Evolutionary conservation across 2,329 filamentous ascomycete species (phyloP).

Genomic region (Fusarium udum): DNA sequence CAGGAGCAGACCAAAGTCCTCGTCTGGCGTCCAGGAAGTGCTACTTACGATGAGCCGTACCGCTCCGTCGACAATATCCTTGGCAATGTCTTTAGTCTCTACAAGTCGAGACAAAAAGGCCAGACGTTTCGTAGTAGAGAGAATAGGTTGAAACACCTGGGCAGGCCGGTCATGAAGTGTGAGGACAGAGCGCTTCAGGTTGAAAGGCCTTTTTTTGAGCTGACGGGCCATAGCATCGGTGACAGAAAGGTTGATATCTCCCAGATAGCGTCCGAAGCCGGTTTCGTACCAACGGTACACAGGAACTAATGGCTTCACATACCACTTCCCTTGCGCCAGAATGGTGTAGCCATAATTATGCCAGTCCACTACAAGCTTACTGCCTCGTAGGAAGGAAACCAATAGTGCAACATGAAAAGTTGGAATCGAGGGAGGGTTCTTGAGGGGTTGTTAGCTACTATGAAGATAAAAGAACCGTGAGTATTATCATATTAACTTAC

Average conservation of each 20-base stretch:
- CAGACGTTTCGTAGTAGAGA: slow-evolving; percentile 55
- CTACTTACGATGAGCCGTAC: slow-evolving; percentile 85
- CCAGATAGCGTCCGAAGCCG: slow-evolving; percentile 72
- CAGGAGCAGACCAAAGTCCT: slow-evolving; percentile 90
- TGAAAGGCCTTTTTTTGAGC: slow-evolving; percentile 70
- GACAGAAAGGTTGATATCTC: slow-evolving; percentile 82
- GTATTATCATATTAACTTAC: slow-evolving; percentile 50
- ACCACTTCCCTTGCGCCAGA: slow-evolving; percentile 69
- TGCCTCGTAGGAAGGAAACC: slow-evolving; percentile 79
- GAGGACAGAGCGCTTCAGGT: slow-evolving; percentile 70
- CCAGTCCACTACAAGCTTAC: slow-evolving; percentile 91
- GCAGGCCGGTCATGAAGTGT: slow-evolving; percentile 89
- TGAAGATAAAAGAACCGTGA: background rate
- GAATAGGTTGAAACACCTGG: slow-evolving; percentile 78
- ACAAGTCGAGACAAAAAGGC: slow-evolving; percentile 72
- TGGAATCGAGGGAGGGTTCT: slow-evolving; percentile 96
- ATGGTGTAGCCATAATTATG: slow-evolving; percentile 99
- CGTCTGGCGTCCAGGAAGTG: slow-evolving; percentile 96
- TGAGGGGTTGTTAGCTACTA: slow-evolving; percentile 26
- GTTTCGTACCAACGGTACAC: slow-evolving; percentile 83
- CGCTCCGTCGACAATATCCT: slow-evolving; percentile 65
- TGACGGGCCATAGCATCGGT: slow-evolving; percentile 87
- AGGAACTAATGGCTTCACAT: slow-evolving; percentile 76
- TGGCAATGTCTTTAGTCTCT: slow-evolving; percentile 68
- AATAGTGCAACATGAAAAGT: slow-evolving; percentile 81